phyloP scores from a whole-genome alignment of 768 basidiomycete genomes.

The Tulasnella sp. region DNA sequence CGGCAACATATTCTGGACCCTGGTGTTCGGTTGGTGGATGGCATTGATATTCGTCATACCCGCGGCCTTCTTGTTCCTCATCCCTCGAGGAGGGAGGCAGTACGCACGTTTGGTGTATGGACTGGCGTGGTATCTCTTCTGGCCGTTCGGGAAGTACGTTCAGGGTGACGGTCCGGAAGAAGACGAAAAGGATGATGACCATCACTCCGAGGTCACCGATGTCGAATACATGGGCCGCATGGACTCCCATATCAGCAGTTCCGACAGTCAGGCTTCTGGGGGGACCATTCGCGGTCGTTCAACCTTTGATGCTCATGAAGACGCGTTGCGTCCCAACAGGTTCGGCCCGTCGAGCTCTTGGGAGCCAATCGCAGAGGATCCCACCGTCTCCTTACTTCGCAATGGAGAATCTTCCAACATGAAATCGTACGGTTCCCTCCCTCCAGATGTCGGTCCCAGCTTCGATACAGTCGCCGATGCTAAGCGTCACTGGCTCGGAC shows the following conservation, averaged over 20 bases:
- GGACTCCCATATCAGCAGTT: constrained; percentile 23
- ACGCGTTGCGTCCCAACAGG: constrained; percentile 20
- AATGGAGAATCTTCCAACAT: constrained; percentile 15
- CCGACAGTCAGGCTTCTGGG: constrained; percentile 17
- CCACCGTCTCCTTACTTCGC: constrained; percentile 18
- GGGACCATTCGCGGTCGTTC: constrained; percentile 15
- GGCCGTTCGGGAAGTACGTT: constrained; percentile 99
- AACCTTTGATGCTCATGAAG: constrained; percentile 22
- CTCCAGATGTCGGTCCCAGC: constrained; percentile 12
- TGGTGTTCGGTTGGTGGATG: constrained; percentile 92
- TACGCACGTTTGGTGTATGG: constrained; percentile 84
- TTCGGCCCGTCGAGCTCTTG: constrained; percentile 22
- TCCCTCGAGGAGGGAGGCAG: constrained; percentile 69
- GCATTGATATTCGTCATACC: constrained; percentile 54
- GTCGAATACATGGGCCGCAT: constrained; percentile 20
- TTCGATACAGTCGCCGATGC: not conserved
- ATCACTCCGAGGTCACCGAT: constrained; percentile 26
- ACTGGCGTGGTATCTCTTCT: constrained; percentile 88
- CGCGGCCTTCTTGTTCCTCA: constrained; percentile 52
- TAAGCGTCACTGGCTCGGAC: constrained; percentile 44
- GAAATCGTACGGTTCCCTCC: constrained; percentile 22
- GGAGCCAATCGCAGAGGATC: constrained; percentile 19
- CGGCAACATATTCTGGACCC: constrained; percentile 86
- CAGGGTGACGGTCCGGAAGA: constrained; percentile 49
- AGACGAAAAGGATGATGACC: constrained; percentile 25